Base-by-base conservation (phyloP, 78 protist genomes). In the Dictyostelium intermedium region DNA sequence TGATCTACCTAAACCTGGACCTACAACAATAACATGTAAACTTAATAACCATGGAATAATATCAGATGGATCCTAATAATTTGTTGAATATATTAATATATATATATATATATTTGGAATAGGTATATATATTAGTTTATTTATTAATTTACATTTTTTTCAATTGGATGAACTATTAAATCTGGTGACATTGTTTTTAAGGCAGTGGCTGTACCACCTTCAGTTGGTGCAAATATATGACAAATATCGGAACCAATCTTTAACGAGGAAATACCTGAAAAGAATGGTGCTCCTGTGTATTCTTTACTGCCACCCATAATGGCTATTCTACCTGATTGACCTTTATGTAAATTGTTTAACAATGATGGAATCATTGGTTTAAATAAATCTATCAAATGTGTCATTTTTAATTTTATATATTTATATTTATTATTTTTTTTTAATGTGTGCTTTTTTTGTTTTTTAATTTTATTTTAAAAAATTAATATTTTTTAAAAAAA, bases 1-100 rank as follows among this genome's bases (percentile, higher is more conserved):
- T 50, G 91, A 80, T 61, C 96, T 47, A 43, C 96, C 96, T 45
- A 92, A 60, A 43, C 98, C 98, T 23, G 98, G 98, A 5, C 98
- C 98, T 76, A 97, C 25, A 32, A 97, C 83, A 11, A 96, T 39
- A 27, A 78, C 94, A 47, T 96, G 97, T 25, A 91, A 82, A 47
- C 94, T 73, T 39, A 83, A 32, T 27, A 95, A 35, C 97, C 93
- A 89, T 61, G 93, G 93, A 34, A 89, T 89, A 69, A 89, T 89
- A 80, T 66, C 73, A 18, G 87, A 80, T 78, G 93, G 93, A 35
- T 89, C 93, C 92, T 73, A 34, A 20, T 23, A 2, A n/a, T 83
- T 83, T n/a, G 30, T 69, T 20, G 20, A 30, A 2, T 47, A 6
- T 6, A 83, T 20, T 41, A 41, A 43, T 53, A 43, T 8, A 47